These are phyloP conservation scores for Suhomyces yuchorum DNA, from an alignment of 1,139 yeast genomes.

Conservation along the genomic window DNA sequence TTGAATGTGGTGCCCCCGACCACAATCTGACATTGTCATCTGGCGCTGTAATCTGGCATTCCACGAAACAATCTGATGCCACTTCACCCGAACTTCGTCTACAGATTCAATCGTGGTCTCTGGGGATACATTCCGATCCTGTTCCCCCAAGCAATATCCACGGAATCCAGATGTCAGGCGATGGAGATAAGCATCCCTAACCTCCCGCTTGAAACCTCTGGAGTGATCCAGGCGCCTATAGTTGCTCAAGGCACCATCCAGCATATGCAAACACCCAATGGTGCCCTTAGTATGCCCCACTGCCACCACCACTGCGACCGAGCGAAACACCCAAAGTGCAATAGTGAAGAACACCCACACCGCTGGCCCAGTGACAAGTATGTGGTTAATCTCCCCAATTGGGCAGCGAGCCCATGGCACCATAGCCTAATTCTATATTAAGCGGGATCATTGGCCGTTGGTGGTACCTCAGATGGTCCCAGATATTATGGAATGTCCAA, in stretches of 20 bases:
- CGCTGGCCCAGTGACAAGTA: not conserved
- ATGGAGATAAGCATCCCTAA: not conserved
- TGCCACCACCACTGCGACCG: not conserved
- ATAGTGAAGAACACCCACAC: not conserved
- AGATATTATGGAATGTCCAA: not conserved
- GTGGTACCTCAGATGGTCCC: not conserved
- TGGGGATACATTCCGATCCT: not conserved
- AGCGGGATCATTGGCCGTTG: not conserved
- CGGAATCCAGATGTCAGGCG: not conserved
- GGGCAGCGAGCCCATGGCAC: not conserved
- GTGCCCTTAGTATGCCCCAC: not conserved
- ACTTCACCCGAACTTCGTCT: not conserved
- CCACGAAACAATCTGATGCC: not conserved
- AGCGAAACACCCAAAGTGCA: not conserved
- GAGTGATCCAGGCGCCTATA: not conserved
- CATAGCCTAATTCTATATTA: not conserved
- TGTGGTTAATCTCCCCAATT: not conserved
- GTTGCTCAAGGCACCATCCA: not conserved
- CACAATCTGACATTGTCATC: not conserved
- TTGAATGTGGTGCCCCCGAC: not conserved
- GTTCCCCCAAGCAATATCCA: not conserved
- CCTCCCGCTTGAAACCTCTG: not conserved
- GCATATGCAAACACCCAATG: not conserved
- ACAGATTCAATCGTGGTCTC: not conserved
- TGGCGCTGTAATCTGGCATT: not conserved